Evolutionary conservation across 2,329 filamentous ascomycete genomes (phyloP).

Genomic region (Sporothrix phasma): DNA sequence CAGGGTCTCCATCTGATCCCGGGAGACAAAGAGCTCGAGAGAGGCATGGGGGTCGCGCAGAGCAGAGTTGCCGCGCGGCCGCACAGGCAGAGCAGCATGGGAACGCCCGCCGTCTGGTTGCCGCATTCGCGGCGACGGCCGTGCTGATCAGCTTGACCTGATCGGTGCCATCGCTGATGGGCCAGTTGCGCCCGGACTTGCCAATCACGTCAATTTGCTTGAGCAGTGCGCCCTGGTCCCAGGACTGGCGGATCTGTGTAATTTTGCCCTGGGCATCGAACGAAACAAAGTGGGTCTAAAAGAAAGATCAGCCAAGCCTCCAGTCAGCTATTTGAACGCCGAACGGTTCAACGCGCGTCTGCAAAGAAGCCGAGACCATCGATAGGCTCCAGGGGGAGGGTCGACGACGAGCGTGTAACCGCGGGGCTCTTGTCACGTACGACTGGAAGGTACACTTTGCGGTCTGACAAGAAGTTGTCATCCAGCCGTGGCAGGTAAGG

Average conservation of each 20-base stretch:
- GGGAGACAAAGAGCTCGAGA: conserved; percentile 63
- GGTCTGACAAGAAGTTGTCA: conserved; percentile 86
- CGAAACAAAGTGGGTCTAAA: conserved; percentile 74
- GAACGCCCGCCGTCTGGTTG: conserved; percentile 29
- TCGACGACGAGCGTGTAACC: background rate
- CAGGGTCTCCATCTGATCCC: conserved; percentile 41
- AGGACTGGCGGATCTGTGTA: conserved; percentile 75
- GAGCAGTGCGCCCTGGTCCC: conserved; percentile 89
- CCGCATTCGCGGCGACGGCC: conserved; percentile 38
- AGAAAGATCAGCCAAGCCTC: background rate
- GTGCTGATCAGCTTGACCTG: conserved; percentile 67
- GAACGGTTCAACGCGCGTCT: background rate
- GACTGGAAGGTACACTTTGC: conserved; percentile 66
- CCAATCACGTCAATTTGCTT: conserved; percentile 94
- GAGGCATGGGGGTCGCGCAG: conserved; percentile 58
- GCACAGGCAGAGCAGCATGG: conserved; percentile 29
- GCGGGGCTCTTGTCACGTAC: conserved; percentile 42
- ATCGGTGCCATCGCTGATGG: conserved; percentile 77
- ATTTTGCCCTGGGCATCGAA: conserved; percentile 74
- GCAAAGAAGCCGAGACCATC: too few species aligned
- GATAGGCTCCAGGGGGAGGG: background rate
- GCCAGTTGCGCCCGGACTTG: conserved; percentile 84
- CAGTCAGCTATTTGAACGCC: conserved; percentile 10
- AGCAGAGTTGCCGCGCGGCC: conserved; percentile 42
- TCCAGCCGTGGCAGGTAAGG: conserved; percentile 81